phyloP scores from a whole-genome alignment of 83 land plant genomes.

The Diphasiastrum complanatum region DNA sequence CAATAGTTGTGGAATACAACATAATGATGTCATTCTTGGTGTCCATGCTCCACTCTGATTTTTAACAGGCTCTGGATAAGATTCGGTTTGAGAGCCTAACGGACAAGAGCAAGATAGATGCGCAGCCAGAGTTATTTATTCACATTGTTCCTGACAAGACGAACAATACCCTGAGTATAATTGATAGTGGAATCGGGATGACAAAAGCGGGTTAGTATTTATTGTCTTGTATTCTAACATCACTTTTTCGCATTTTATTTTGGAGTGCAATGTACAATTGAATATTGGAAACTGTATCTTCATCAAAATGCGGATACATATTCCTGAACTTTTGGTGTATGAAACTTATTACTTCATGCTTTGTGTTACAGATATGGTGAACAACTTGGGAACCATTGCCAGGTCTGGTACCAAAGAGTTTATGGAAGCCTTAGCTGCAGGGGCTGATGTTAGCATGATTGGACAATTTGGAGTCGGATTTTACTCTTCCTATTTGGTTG shows the following conservation, averaged over 20 bases:
- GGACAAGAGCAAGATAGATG: conserved; percentile 47
- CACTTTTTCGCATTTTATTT: background rate
- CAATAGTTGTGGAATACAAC: too few relatives aligned
- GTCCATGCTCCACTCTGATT: too few relatives aligned
- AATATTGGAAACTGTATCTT: background rate
- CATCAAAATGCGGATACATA: too few relatives aligned
- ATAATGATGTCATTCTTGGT: too few relatives aligned
- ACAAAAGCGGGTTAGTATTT: conserved; percentile 41
- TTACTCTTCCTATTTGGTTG: conserved; percentile 51
- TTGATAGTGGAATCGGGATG: conserved; percentile 60
- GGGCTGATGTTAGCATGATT: conserved; percentile 63
- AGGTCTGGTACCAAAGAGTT: conserved; percentile 60
- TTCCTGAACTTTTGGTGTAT: too few relatives aligned
- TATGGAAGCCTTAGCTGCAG: conserved; percentile 55
- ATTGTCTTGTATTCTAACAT: background rate
- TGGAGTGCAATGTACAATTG: background rate
- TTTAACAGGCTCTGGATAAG: conserved; percentile 48
- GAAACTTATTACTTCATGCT: too few relatives aligned
- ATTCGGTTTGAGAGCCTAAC: conserved; percentile 53
- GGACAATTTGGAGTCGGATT: conserved; percentile 59
- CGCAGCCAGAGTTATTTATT: conserved; percentile 57
- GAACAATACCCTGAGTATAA: conserved; percentile 41
- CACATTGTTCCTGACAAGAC: conserved; percentile 50
- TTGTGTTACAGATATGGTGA: conserved; percentile 37
- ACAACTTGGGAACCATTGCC: conserved; percentile 66